Conservation (phyloP, 2,329 filamentous ascomycete genomes). For the Sporothrix phasma region DNA sequence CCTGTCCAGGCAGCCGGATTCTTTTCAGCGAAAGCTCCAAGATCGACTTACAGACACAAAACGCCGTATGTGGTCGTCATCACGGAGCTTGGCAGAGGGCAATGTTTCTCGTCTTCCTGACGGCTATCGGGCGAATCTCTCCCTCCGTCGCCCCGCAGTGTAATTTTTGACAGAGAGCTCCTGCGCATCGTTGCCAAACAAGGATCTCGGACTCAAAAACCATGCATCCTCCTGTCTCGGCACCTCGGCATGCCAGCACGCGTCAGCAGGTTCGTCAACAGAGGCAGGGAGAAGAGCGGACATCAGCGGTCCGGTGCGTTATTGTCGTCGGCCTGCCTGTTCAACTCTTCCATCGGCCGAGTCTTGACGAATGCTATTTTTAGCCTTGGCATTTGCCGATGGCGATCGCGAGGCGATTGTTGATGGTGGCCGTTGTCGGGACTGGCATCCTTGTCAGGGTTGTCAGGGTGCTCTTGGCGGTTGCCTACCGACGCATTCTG, state of each 20-base stretch:
- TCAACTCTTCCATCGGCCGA: background rate
- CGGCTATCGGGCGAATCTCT: no score
- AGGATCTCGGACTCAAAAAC: no score
- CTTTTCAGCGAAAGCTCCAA: background rate
- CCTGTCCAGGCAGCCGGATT: slow-evolving; percentile 9
- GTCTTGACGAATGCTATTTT: background rate
- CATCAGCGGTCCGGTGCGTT: no score
- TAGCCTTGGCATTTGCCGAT: background rate
- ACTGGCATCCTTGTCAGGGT: background rate
- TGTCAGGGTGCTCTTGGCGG: no score
- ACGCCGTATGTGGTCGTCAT: background rate
- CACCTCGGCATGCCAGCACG: background rate
- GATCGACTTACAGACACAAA: background rate
- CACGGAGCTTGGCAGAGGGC: background rate
- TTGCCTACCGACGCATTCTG: background rate
- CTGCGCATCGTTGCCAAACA: no score
- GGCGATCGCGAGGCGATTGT: background rate
- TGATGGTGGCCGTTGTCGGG: background rate
- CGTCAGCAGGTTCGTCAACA: slow-evolving; percentile 10
- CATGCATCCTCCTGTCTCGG: background rate
- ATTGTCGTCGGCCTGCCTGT: background rate
- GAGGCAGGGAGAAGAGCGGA: background rate
- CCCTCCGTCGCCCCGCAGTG: no score
- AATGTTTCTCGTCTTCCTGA: no score
- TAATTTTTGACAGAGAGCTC: no score